Conservation (phyloP, 2,329 filamentous ascomycete genomes). For the Colletotrichum paranaense region DNA sequence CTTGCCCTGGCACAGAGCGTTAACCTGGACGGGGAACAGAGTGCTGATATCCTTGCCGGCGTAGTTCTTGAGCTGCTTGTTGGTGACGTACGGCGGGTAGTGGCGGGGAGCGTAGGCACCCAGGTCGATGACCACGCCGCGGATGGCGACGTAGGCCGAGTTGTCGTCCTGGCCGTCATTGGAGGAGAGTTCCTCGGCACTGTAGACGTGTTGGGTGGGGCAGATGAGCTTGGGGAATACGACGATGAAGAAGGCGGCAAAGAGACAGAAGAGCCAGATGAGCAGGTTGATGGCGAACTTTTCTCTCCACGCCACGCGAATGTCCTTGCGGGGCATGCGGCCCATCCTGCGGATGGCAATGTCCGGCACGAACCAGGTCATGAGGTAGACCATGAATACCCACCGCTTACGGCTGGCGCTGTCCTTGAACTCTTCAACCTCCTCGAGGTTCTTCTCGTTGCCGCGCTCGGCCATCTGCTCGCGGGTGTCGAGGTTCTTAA, state of each 20-base stretch:
- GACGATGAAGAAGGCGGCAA: constrained; percentile 90
- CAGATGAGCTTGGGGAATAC: constrained; percentile 90
- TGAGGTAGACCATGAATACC: constrained; percentile 83
- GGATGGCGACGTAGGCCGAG: constrained; percentile 80
- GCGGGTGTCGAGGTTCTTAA: constrained; percentile 93
- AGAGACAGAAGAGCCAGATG: constrained; percentile 87
- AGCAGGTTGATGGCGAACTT: constrained; percentile 98
- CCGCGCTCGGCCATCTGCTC: constrained; percentile 96
- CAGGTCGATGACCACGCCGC: constrained; percentile 90
- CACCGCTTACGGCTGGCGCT: constrained; percentile 89
- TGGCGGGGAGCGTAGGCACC: constrained; percentile 78
- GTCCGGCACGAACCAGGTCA: constrained; percentile 92
- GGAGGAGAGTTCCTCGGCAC: constrained; percentile 77
- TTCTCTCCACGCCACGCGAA: constrained; percentile 93
- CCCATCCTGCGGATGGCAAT: constrained; percentile 82
- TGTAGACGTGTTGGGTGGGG: constrained; percentile 90
- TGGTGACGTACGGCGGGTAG: constrained; percentile 75
- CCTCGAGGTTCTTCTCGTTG: constrained; percentile 88
- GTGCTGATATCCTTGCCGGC: constrained; percentile 87
- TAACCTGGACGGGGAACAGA: constrained; percentile 95
- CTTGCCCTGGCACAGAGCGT: constrained; percentile 85
- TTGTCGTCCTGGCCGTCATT: constrained; percentile 78
- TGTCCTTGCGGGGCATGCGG: constrained; percentile 90
- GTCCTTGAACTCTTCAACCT: constrained; percentile 86
- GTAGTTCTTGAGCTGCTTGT: constrained; percentile 77